These are phyloP conservation scores for Pneumocystis carinii DNA, from an alignment of 1,139 yeast species.

Conservation along the genomic window DNA sequence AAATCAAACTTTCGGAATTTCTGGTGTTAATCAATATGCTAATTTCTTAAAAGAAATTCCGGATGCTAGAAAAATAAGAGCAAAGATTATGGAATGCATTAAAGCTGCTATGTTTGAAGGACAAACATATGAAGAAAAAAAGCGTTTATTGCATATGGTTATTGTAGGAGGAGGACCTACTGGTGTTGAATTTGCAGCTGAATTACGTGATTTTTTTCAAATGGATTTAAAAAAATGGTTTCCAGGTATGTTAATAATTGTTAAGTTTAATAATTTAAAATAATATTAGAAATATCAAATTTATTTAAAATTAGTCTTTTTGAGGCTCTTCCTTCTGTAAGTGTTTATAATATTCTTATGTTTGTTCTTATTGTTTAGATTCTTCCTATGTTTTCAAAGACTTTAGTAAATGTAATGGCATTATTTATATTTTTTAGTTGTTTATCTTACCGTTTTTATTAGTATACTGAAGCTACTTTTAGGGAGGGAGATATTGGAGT, in stretches of 20 bases:
- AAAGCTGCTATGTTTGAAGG: constrained; percentile 50
- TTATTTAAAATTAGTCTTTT: constrained; percentile 73
- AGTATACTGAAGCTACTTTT: constrained; percentile 71
- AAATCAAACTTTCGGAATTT: constrained; percentile 50
- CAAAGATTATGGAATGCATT: constrained; percentile 37
- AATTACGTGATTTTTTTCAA: constrained; percentile 81
- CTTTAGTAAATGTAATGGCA: constrained; percentile 37
- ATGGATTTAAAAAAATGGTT: constrained; percentile 81
- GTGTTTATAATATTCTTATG: not conserved
- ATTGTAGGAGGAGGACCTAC: constrained; percentile 63
- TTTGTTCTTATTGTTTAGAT: constrained; percentile 20
- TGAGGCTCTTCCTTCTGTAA: constrained; percentile 74
- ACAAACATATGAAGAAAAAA: constrained; percentile 43
- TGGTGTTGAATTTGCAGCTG: constrained; percentile 60
- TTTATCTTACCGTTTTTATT: not conserved
- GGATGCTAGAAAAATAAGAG: constrained; percentile 44
- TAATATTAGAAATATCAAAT: constrained; percentile 39
- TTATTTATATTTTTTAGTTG: not conserved
- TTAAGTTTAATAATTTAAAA: not conserved
- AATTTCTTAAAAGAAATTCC: constrained; percentile 48
- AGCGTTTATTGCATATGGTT: constrained; percentile 42
- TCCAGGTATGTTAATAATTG: constrained; percentile 30
- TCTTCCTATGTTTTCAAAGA: constrained; percentile 71
- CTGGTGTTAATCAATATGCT: constrained; percentile 40
- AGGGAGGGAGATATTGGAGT: constrained; percentile 64